Conservation (phyloP, 352 stramenopile genomes). For the Aphanomyces stellatus region DNA sequence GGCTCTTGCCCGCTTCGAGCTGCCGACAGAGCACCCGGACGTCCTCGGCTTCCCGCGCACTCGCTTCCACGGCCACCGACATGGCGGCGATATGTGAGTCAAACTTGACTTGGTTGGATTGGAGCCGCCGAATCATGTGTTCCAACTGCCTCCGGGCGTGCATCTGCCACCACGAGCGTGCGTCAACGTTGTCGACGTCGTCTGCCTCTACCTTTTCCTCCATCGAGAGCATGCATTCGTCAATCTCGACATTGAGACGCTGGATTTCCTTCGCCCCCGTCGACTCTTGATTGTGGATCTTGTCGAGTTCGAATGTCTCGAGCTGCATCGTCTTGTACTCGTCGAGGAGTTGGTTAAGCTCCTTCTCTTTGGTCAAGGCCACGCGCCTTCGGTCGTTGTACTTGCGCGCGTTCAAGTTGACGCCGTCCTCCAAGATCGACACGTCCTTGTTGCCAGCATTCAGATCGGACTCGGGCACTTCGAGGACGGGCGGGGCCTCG, state of each 20-base stretch:
- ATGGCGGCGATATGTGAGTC: constrained; percentile 61
- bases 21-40: constrained; percentile 67
- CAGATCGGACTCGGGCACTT: constrained; percentile 21
- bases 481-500: constrained; percentile 22
- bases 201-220: constrained; percentile 34
- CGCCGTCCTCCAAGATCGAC: constrained; percentile 55
- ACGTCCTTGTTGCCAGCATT: constrained; percentile 43
- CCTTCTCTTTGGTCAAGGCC: constrained; percentile 48
- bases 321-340: constrained; percentile 57
- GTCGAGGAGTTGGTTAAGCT: constrained; percentile 60
- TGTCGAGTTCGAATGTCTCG: constrained; percentile 55
- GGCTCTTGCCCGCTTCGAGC: constrained; percentile 64
- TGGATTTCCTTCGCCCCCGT: constrained; percentile 63
- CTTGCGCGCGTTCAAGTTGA: constrained; percentile 59
- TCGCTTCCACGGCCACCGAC: constrained; percentile 53
- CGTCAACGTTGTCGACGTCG: neutral
- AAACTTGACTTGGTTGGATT: constrained; percentile 62
- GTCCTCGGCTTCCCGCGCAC: constrained; percentile 52
- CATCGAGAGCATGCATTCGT: constrained; percentile 55
- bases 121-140: constrained; percentile 72
- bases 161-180: constrained; percentile 33
- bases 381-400: constrained; percentile 75
- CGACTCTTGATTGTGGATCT: constrained; percentile 71
- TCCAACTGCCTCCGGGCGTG: constrained; percentile 57
- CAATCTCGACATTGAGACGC: constrained; percentile 58